Base-by-base conservation (phyloP, 345 rosid species). In the Arabis alpina region DNA sequence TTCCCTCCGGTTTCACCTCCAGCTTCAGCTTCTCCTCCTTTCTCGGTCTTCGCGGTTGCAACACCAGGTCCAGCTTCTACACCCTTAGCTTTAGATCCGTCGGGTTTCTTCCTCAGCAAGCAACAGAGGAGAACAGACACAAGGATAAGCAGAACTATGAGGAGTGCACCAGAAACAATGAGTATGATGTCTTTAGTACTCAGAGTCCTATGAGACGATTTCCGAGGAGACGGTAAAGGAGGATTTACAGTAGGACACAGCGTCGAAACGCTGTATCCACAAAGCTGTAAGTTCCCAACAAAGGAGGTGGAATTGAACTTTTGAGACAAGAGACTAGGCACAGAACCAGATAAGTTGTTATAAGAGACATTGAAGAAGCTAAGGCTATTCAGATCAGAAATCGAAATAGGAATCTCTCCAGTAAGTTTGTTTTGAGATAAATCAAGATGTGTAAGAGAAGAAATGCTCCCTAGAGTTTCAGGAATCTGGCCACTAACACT, bases 1-100 rank as follows among this genome's bases (percentile, higher is more conserved):
- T 91, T 91, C n/a, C 99, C 98, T 15, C 98, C 97, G 6, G 79
- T 74, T 71, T 88, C 98, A 5, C 96, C 84, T 4, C 89, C 89
- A 15, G 88, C 72, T 80, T 86, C 96, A 7, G 71, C 79, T 57
- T 85, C 97, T 1, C 77, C 80, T 54, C 84, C 84, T 81, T 89
- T 91, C 66, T 78, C 91, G 0, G 81, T 68, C 45, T 81, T 78
- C 8, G 78, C 77, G 0, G 76, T 65, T 19, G 73, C 77, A 42
- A 57, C 71, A 41, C 73, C 37, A 0, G 74, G 25, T 48, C 72
- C 44, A 34, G 80, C 60, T 49, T 84, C 82, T 8, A 77, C 85
- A 5, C 81, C 69, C 32, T 80, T 82, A 52, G 72, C 49, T 72
- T 77, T 82, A 8, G 82, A 24, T 40, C 76, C 73, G 3, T 76